Base-by-base conservation (phyloP, 1,284 basidiomycete genomes). In the Inonotus obliquus region DNA sequence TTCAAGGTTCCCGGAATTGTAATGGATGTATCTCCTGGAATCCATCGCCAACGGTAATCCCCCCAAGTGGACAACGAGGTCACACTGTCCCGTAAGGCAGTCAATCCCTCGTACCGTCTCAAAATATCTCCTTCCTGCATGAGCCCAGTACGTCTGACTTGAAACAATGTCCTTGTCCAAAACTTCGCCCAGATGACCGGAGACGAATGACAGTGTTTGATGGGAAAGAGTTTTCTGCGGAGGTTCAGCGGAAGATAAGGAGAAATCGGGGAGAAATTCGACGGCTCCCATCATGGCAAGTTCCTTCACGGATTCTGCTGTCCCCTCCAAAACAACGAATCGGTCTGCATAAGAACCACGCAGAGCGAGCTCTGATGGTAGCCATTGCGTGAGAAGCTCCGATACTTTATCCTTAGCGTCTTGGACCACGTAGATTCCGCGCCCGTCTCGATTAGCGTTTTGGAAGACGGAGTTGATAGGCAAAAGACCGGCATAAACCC, bases 401-500 rank as follows among this genome's bases (percentile, higher is more conserved):
- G n/a, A 29, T 11, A 47, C 17, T n/a, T 27, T 23, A n/a, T 38
- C 23, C 11, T 25, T 29, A 11, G 17, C 23, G 19, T 13, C 41
- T 49, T 25, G 45, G 27, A 47, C 27, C 23, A 29, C 9, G 14
- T 49, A 48, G 27, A 27, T 10, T 14, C 21, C 27, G 25, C 4
- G 13, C 11, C 17, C 19, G 2, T 32, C 9, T 29, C 48, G 25
- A 48, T 48, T 25, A 4, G 11, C 17, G 3, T 14, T 14, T 17
- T 48, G 21, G 25, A 58, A 58, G 14, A 58, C 57, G n/a, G 44
- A 47, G 17, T 49, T 27, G 6, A 45, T 17, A 17, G 44, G 41
- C n/a, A 58, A 48, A 9, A 58, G 14, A 11, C 57, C 57, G 19
- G 57, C 57, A n/a, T 17, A 58, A 23, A 58, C 57, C 6, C 23